Conservation (phyloP, 306 rosid genomes). For the Corylus heterophylla region DNA sequence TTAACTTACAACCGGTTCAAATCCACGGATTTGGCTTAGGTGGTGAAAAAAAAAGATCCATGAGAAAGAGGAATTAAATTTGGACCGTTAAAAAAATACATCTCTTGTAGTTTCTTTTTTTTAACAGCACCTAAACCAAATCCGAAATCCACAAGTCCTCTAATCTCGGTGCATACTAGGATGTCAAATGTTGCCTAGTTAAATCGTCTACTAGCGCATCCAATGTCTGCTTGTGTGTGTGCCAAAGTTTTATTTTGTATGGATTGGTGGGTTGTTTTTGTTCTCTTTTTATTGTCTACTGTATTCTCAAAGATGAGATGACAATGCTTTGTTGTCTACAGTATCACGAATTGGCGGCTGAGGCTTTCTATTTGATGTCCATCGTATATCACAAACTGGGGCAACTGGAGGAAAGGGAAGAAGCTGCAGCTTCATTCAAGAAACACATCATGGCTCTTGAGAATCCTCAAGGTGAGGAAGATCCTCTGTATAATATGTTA, state of each 20-base stretch:
- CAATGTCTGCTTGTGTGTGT: background rate
- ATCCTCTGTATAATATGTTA: slow-evolving; percentile 41
- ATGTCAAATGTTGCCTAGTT: background rate
- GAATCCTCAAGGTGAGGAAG: slow-evolving; percentile 49
- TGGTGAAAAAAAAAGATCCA: too few relatives aligned
- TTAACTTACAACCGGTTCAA: too few relatives aligned
- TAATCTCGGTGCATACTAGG: background rate
- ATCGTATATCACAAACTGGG: slow-evolving; percentile 78
- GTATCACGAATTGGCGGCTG: slow-evolving; percentile 94
- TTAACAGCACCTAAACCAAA: too few relatives aligned
- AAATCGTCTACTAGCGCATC: background rate
- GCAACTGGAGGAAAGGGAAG: slow-evolving; percentile 69
- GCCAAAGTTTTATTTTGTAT: background rate
- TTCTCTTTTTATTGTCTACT: background rate
- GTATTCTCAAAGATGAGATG: background rate
- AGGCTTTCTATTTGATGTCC: slow-evolving; percentile 93
- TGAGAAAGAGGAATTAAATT: too few relatives aligned
- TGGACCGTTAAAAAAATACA: too few relatives aligned
- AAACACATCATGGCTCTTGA: slow-evolving; percentile 66
- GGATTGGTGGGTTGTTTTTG: background rate
- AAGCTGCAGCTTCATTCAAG: slow-evolving; percentile 75
- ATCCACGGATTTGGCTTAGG: too few relatives aligned
- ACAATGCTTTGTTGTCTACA: slow-evolving; percentile 33
- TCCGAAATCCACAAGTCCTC: too few relatives aligned
- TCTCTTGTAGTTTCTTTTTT: too few relatives aligned